Base-by-base conservation (phyloP, 371 early-diverging fungal species). In the Rhizopus stolonifer region DNA sequence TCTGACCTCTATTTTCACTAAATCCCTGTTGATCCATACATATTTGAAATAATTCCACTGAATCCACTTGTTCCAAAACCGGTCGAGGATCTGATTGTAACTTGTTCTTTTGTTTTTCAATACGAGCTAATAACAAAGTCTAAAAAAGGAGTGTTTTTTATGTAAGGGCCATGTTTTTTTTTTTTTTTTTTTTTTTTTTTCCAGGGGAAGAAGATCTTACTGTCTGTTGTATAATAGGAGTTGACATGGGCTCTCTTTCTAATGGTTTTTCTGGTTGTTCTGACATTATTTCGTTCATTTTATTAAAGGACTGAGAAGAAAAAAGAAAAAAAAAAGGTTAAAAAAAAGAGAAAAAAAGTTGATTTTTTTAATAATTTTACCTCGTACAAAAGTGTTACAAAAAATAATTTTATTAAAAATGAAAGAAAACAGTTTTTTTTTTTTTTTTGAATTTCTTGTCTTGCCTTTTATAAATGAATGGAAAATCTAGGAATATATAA, bases 1-100 rank as follows among this genome's bases (percentile, higher is more conserved):
- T 79, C 43, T 82, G 66, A 15, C 93, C 92, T 45, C 96, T 88
- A 40, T 91, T 56, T 32, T 81, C 10, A 5, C n/a, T 38, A 11
- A 38, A 15, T 1, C 17, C 21, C 19, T 42, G 18, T 19, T 42
- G 21, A 10, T 42, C 4, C 21, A 42, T 2, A 19, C 17, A 17
- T 1, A 15, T 15, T 19, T 42, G 42, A 8, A 42, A 42, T 7
- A 19, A 42, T 2, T 17, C 22, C 4, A 42, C 5, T 2, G 18
- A 8, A 42, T 42, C 42, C 9, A 8, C 21, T 7, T 7, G 7
- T 3, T 19, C 9, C 1, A 19, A 9, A 6, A 42, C 21, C 17
- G 42, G 42, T 42, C 42, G 42, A 21, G 42, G 42, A 42, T 42
- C 42, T 42, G 42, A 18, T 13, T 18, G 9, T 42, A 42, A 42